Evolutionary conservation across 1,284 basidiomycete genomes (phyloP), one percentile per base, ranked within the genome.

Genomic region (Ustilago curta): DNA sequence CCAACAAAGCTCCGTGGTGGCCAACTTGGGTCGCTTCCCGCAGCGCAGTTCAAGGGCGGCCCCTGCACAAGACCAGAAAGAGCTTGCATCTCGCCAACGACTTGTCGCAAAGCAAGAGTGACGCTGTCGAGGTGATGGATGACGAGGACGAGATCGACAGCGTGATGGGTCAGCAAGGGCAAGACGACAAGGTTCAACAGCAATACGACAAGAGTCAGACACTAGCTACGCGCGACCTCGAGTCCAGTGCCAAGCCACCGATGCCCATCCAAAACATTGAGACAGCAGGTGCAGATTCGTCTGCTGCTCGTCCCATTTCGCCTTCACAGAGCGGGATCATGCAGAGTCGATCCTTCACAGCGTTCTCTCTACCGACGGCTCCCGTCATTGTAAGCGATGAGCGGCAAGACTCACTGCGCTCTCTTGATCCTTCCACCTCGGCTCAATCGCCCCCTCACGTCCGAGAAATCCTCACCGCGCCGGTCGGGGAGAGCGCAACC

Each of bases 1-100:
- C 68, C 9, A 54, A 54, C 35, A 76, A 77, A 19, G 82, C 82
- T 6, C 56, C 70, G 1, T 84, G 82, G 82, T 84, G 82, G 82
- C 57, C 57, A 14, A 37, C 29, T 25, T 80, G 76, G 70, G 21
- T 64, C 16, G 55, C 61, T 11, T 59, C 63, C 9, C 59, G 64
- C 27, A 39, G 21, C 9, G 23, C 40, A 23, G 14, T 25, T 2
- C 29, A 50, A 21, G 16, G 51, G n/a, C 37, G 32, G 23, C 43
- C 39, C 16, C n/a, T 47, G 5, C 57, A 52, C 50, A 39, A 42
- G 35, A 35, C 49, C 1, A 52, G 63, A n/a, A 65, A 42, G 42
- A 65, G 62, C 50, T 59, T 65, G 53, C 71, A 62, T 37, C 52
- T 65, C 2, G 55, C 57, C 8, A 52, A 59, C 31, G 44, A 42